A percentile compares a stretch with the other conserved stretches of the same genome.
These are phyloP conservation scores for Syncephalis plumigaleata DNA, from an alignment of 371 early-diverging fungal species.

Conservation along the genomic window DNA sequence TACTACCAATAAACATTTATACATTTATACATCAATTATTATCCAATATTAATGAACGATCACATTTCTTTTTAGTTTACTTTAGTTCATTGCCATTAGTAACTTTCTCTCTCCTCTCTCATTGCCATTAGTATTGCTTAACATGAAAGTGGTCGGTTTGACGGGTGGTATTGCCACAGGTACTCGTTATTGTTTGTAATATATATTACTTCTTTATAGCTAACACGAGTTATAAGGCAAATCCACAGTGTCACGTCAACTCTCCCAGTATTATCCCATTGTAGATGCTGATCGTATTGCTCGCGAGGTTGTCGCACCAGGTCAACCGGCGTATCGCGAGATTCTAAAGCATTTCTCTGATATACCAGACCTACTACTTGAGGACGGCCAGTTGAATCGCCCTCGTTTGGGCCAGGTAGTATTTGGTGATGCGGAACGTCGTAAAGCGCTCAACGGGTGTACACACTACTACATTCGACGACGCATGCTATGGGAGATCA, in stretches of 20 bases:
- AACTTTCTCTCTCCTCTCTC: too few relatives aligned
- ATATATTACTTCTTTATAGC: conserved; percentile 1
- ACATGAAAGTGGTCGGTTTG: conserved; percentile 74
- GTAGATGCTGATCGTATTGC: conserved; percentile 89
- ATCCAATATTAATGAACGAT: too few relatives aligned
- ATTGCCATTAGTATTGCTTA: background rate
- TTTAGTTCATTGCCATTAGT: too few relatives aligned
- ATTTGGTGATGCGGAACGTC: conserved; percentile 49
- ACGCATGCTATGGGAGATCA: conserved; percentile 50
- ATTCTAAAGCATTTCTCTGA: conserved; percentile 46
- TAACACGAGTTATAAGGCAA: conserved; percentile 27
- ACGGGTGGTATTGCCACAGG: conserved; percentile 92
- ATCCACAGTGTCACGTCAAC: conserved; percentile 57
- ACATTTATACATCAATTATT: too few relatives aligned
- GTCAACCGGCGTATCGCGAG: conserved; percentile 42
- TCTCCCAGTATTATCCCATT: conserved; percentile 47
- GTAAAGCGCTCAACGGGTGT: conserved; percentile 55
- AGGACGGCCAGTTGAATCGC: conserved; percentile 42
- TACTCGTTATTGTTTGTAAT: conserved; percentile 13
- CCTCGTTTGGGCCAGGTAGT: conserved; percentile 61
- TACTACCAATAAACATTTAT: too few relatives aligned
- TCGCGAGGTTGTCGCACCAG: conserved; percentile 67
- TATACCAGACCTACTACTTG: conserved; percentile 42
- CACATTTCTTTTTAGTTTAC: too few relatives aligned
- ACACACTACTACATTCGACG: conserved; percentile 77